Conservation (phyloP, 225 moss, liverwort and hornwort genomes). For the Straminergon stramineum region DNA sequence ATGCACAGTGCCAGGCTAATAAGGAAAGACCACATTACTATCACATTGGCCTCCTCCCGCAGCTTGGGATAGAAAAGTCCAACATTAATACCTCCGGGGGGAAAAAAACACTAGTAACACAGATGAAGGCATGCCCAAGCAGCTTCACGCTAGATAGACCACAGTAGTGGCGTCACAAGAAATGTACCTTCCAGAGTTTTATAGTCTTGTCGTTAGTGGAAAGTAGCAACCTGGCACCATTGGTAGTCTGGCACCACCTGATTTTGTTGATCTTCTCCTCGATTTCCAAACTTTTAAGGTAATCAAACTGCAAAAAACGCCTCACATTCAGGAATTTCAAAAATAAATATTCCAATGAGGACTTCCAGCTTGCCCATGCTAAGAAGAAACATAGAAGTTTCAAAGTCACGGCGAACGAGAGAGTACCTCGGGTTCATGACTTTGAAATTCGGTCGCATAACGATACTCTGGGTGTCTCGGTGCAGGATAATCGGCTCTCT, state of each 20-base stretch:
- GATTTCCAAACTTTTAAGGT: slow-evolving; percentile 99
- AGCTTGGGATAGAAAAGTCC: neutral
- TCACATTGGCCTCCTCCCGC: neutral
- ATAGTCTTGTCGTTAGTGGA: slow-evolving; percentile 99
- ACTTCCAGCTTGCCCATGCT: neutral
- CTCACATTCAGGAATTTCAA: neutral
- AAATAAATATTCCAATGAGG: neutral
- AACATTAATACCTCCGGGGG: neutral
- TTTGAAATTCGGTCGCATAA: slow-evolving; percentile 96
- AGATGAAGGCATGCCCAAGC: neutral
- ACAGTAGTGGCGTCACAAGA: neutral
- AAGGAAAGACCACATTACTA: neutral
- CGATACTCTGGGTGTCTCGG: slow-evolving; percentile 96
- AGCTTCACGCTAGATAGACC: neutral
- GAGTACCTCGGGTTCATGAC: slow-evolving; percentile 92
- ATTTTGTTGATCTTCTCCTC: slow-evolving; percentile 99
- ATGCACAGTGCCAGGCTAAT: neutral
- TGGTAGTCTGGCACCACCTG: slow-evolving; percentile 94
- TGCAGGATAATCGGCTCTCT: slow-evolving; percentile 76
- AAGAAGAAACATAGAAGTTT: neutral
- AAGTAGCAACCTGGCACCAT: slow-evolving; percentile 83
- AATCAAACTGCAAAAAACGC: slow-evolving; percentile 69
- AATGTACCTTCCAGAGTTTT: slow-evolving; percentile 89
- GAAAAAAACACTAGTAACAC: neutral
- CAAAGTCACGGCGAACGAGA: neutral